Evolutionary conservation across 805 yeast species (phyloP).

Genomic region (Wickerhamiella australiensis): DNA sequence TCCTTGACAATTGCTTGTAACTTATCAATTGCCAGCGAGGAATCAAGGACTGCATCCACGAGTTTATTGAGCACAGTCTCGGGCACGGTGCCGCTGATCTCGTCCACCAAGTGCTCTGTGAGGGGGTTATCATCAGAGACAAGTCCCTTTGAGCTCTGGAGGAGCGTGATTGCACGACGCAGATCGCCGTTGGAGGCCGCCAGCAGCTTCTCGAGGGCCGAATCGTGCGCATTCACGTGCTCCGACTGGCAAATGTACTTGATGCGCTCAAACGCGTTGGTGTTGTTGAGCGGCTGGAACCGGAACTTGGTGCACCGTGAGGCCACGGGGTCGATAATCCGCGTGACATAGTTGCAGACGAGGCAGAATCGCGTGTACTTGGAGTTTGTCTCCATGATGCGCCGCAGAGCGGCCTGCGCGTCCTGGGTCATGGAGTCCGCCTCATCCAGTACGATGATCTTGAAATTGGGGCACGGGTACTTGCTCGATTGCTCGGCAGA

Average conservation of each 20-base stretch:
- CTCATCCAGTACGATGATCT: slow-evolving; percentile 82
- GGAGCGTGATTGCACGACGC: slow-evolving; percentile 79
- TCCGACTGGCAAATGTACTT: slow-evolving; percentile 46
- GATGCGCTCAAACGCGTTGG: slow-evolving; percentile 58
- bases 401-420: slow-evolving; percentile 83
- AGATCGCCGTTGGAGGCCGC: slow-evolving; percentile 79
- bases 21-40: neutral
- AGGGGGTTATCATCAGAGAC: slow-evolving; percentile 36
- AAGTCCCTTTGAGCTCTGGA: slow-evolving; percentile 54
- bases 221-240: slow-evolving; percentile 31
- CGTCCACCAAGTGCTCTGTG: slow-evolving; percentile 41
- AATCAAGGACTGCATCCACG: slow-evolving; percentile 28
- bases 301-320: slow-evolving; percentile 93
- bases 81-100: slow-evolving; percentile 68
- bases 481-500: slow-evolving; percentile 49
- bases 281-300: slow-evolving; percentile 63
- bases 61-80: slow-evolving; percentile 35
- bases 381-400: slow-evolving; percentile 60
- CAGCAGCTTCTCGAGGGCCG: slow-evolving; percentile 53
- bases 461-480: slow-evolving; percentile 77
- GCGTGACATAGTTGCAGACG: slow-evolving; percentile 90
- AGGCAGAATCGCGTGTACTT: slow-evolving; percentile 84
- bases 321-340: slow-evolving; percentile 93
- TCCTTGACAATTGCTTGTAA: slow-evolving; percentile 35
- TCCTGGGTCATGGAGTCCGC: slow-evolving; percentile 95